A percentile compares a stretch with the other conserved stretches of the same genome.
These are phyloP conservation scores for Suaeda aralocaspica DNA, from an alignment of 148 eudicot species.

Conservation along the genomic window DNA sequence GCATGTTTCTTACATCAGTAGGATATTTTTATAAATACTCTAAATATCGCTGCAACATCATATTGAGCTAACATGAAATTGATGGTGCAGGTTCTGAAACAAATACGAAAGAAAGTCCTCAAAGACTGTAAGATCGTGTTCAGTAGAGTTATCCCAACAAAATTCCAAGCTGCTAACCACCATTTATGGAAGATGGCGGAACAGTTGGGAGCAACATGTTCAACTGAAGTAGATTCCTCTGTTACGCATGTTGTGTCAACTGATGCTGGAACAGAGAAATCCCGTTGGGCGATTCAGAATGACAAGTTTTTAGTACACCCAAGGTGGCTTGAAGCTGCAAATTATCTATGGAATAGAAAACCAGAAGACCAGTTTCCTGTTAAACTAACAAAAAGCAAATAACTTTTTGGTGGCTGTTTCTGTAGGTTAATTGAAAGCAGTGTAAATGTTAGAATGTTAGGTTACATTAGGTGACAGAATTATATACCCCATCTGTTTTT, in stretches of 20 bases:
- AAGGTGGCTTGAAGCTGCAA: conserved; percentile 67
- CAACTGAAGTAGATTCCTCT: conserved; percentile 37
- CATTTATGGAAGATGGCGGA: conserved; percentile 78
- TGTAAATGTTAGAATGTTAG: conserved; percentile 3
- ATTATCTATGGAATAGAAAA: conserved; percentile 57
- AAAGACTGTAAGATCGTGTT: conserved; percentile 66
- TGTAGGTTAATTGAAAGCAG: background rate
- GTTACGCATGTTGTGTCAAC: conserved; percentile 71
- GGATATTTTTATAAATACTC: too few relatives aligned
- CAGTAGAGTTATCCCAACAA: conserved; percentile 53
- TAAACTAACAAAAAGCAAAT: background rate
- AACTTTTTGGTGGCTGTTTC: background rate
- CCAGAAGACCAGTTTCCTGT: conserved; percentile 72
- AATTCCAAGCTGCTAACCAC: conserved; percentile 41
- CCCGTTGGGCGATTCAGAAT: conserved; percentile 64
- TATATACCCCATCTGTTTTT: background rate
- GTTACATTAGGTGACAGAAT: background rate
- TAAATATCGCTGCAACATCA: too few relatives aligned
- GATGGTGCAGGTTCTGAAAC: conserved; percentile 46
- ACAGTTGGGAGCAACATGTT: conserved; percentile 66
- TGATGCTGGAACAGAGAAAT: conserved; percentile 64
- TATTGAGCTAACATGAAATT: background rate
- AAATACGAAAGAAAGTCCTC: conserved; percentile 54
- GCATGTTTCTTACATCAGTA: too few relatives aligned
- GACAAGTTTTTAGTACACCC: conserved; percentile 66